Conservation (phyloP, 768 basidiomycete species). For the Cystobasidium onofrii region DNA sequence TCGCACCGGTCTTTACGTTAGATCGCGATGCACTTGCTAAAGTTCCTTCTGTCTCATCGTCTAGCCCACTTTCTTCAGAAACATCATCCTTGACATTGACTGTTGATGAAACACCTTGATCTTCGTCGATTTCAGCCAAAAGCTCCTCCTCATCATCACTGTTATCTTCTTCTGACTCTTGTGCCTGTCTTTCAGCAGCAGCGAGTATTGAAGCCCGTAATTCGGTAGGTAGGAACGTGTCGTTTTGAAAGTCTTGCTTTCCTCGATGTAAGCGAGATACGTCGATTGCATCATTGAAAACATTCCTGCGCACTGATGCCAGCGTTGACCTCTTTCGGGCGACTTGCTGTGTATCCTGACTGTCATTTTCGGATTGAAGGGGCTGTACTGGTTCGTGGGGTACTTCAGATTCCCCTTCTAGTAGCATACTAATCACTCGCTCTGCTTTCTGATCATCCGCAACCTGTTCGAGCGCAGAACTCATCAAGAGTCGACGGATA, state of each 20-base stretch:
- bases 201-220: conserved; percentile 14
- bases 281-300: conserved; percentile 15
- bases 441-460: not conserved
- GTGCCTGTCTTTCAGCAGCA: not conserved
- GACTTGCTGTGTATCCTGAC: not conserved
- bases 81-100: conserved; percentile 26
- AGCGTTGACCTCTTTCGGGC: not conserved
- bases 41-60: conserved; percentile 3
- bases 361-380: too few species aligned
- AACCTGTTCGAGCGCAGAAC: not conserved
- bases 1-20: not conserved
- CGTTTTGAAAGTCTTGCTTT: conserved; percentile 11
- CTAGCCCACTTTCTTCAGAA: conserved; percentile 18
- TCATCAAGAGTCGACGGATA: not conserved
- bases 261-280: conserved; percentile 1
- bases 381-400: not conserved
- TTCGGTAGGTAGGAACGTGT: conserved; percentile 9
- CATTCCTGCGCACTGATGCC: not conserved
- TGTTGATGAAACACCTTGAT: not conserved
- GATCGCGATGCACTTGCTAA: not conserved
- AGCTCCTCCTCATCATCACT: not conserved
- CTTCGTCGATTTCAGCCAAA: not conserved
- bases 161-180: conserved; percentile 5
- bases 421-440: conserved; percentile 5
- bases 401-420: conserved; percentile 5